A percentile compares a stretch with the other conserved stretches of the same genome.
phyloP scores from a whole-genome alignment of 2,329 filamentous ascomycete species.

The Chrysoporthe deuterocubensis region DNA sequence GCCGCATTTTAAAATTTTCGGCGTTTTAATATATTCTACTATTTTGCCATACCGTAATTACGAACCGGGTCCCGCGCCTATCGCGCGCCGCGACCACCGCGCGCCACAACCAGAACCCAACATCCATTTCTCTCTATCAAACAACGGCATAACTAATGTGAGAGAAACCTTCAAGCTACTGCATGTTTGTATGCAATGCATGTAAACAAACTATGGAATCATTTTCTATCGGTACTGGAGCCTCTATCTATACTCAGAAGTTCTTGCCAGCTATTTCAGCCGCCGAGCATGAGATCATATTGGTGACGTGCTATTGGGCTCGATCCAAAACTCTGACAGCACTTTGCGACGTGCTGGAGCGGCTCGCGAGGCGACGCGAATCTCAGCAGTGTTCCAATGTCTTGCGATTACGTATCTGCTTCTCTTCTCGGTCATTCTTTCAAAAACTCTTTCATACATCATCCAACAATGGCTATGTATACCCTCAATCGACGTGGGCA shows the following conservation, averaged over 20 bases:
- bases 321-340: constrained; percentile 63
- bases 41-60: too few species aligned
- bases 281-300: constrained; percentile 68
- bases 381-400: constrained; percentile 27
- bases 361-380: constrained; percentile 52
- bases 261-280: constrained; percentile 65
- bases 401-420: constrained; percentile 71
- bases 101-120: too few species aligned
- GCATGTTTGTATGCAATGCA: too few species aligned
- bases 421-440: constrained; percentile 72
- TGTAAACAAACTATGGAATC: constrained; percentile 33
- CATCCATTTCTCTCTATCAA: too few species aligned
- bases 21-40: too few species aligned
- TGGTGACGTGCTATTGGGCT: constrained; percentile 86
- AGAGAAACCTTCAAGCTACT: too few species aligned
- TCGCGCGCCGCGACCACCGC: too few species aligned
- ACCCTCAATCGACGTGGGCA: constrained; percentile 63
- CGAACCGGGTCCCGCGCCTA: too few species aligned
- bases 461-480: constrained; percentile 64
- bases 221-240: constrained; percentile 62
- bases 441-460: constrained; percentile 78
- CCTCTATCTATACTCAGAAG: constrained; percentile 56
- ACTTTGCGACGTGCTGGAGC: constrained; percentile 60
- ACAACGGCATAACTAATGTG: too few species aligned
- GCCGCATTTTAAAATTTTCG: too few species aligned